These are phyloP conservation scores for Lyophyllum decastes DNA, from an alignment of 768 basidiomycete genomes.

Conservation along the genomic window DNA sequence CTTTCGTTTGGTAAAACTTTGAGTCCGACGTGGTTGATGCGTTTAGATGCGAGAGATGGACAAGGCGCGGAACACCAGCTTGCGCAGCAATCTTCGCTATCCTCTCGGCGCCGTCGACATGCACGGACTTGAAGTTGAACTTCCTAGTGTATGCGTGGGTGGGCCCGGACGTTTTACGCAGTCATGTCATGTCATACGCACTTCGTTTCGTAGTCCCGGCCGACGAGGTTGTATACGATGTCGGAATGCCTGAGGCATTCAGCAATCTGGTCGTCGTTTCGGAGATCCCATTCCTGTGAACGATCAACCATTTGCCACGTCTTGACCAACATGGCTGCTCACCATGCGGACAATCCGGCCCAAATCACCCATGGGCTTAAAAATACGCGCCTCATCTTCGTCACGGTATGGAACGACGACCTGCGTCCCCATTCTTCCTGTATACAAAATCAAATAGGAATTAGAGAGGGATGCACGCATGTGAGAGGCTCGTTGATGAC, in stretches of 20 bases:
- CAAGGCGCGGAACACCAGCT: constrained; percentile 77
- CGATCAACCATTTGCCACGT: constrained; percentile 13
- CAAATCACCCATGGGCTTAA: constrained; percentile 94
- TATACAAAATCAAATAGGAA: constrained; percentile 1
- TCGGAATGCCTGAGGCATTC: constrained; percentile 95
- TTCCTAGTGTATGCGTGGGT: constrained; percentile 57
- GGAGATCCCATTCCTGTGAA: constrained; percentile 90
- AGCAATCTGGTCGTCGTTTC: constrained; percentile 86
- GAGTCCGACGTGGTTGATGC: constrained; percentile 79
- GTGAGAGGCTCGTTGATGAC: constrained; percentile 1
- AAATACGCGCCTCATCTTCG: constrained; percentile 86
- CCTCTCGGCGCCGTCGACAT: constrained; percentile 78
- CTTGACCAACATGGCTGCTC: constrained; percentile 17
- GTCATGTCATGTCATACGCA: constrained; percentile 33
- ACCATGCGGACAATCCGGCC: constrained; percentile 97
- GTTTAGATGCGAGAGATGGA: constrained; percentile 96
- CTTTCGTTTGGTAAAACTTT: constrained; percentile 86
- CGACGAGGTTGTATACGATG: constrained; percentile 94
- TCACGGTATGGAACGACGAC: constrained; percentile 95
- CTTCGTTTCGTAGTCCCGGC: constrained; percentile 96
- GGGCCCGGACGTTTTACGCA: constrained; percentile 4
- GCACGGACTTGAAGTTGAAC: constrained; percentile 80
- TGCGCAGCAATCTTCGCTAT: constrained; percentile 85
- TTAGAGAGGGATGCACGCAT: constrained; percentile 3
- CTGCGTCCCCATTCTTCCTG: constrained; percentile 90